Base-by-base conservation (phyloP, 1,284 basidiomycete genomes). In the Filobasidium uniguttulatum region DNA sequence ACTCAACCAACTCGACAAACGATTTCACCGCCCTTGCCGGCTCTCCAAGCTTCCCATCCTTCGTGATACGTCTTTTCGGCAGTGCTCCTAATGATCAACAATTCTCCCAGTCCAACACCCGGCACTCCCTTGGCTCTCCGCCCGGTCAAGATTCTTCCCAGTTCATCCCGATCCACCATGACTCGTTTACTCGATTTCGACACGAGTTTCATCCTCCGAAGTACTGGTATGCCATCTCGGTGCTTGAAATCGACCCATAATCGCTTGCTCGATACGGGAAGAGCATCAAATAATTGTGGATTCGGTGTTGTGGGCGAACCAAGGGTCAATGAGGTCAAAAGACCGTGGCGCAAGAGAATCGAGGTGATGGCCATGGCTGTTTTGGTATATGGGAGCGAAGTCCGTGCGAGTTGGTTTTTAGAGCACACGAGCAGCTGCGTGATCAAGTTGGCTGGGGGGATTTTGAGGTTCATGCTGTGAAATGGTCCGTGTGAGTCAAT, bases 41-140 rank as follows among this genome's bases (percentile, higher is more conserved):
- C 60, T 49, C 66, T 56, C 64, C 62, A 70, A 28, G 68, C 68
- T 54, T 70, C 66, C 67, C 67, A 70, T 7, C 68, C 68, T 50
- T 70, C 68, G 60, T 66, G 59, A 31, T 47, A 45, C 10, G 37
- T 45, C 12, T 30, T 25, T 19, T 29, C 12, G 37, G 61, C 58
- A 23, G 50, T 37, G 26, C 63, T 62, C 46, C 59, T 61, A 14
- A 70, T 53, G 20, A 70, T 57, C 49, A 70, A 50, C 33, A 70
- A 57, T 55, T 70, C 68, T 23, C 66, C 68, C 47, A 68, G 62
- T 2, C 66, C 67, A 22, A 62, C 60, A 7, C 67, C 68, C 17
- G 55, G 45, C 5, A 69, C 61, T 51, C 67, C 66, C 49, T 60
- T 57, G 14, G 65, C 65, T 54, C 66, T 60, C 45, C 62, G 61